A percentile compares a stretch with the other conserved stretches of the same genome.
Evolutionary conservation across 495 filamentous ascomycete genomes (phyloP).

Genomic region (Podospora australis): DNA sequence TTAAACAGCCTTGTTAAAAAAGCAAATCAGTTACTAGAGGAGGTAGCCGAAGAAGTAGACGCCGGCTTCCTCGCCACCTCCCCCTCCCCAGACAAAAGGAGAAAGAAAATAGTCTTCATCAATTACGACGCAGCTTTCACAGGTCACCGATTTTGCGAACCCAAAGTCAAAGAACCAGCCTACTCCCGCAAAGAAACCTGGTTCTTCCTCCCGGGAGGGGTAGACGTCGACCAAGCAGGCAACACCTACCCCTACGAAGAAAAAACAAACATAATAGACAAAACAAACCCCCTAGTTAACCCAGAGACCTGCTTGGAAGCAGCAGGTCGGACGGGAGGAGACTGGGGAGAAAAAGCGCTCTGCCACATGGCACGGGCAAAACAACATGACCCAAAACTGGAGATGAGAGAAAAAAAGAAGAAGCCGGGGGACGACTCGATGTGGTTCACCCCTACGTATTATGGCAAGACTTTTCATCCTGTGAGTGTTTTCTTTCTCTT

Average conservation of each 20-base stretch:
- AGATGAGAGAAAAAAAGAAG: conserved; percentile 15
- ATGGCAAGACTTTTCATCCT: conserved; percentile 41
- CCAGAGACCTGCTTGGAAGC: conserved; percentile 24
- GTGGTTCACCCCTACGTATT: conserved; percentile 41
- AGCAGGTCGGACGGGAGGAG: conserved; percentile 22
- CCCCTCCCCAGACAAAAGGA: not conserved
- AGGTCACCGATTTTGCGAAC: conserved; percentile 46
- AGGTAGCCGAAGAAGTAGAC: conserved; percentile 25
- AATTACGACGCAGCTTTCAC: conserved; percentile 36
- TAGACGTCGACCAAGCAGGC: conserved; percentile 23
- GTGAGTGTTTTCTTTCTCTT: conserved; percentile 14
- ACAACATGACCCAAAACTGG: conserved; percentile 22
- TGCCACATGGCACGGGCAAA: conserved; percentile 37
- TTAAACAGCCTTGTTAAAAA: conserved; percentile 36
- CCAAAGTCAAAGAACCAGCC: conserved; percentile 35
- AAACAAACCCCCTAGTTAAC: conserved; percentile 22
- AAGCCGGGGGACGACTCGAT: conserved; percentile 22
- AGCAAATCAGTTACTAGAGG: conserved; percentile 31
- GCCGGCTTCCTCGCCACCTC: conserved; percentile 10
- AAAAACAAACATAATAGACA: not conserved
- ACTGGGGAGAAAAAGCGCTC: conserved; percentile 35
- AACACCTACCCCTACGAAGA: conserved; percentile 4
- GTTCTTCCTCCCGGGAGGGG: conserved; percentile 43
- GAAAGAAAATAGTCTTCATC: conserved; percentile 34
- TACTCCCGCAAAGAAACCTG: conserved; percentile 35